Evolutionary conservation across 805 yeast species (phyloP).

Genomic region (Teunomyces panamensis): DNA sequence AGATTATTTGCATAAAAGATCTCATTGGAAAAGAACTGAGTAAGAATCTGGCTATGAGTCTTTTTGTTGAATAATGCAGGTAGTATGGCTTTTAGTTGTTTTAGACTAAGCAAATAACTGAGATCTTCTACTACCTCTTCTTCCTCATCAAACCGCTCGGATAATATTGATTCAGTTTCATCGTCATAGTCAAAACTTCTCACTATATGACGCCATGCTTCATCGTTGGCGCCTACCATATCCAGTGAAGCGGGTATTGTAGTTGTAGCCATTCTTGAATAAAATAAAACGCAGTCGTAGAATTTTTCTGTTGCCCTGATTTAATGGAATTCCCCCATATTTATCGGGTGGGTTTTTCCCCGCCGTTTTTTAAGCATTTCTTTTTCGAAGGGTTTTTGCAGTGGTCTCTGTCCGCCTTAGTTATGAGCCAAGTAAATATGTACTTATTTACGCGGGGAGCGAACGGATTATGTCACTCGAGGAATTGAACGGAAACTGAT

Average conservation of each 20-base stretch:
- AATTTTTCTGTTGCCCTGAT: not conserved
- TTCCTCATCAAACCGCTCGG: not conserved
- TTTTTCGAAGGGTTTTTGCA: not conserved
- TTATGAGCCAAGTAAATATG: not conserved
- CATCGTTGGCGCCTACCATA: not conserved
- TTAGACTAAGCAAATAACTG: not conserved
- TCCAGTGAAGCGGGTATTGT: not conserved
- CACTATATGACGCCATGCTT: not conserved
- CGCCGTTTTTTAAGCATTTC: not conserved
- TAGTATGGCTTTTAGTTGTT: slow-evolving; percentile 4
- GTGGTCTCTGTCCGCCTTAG: not conserved
- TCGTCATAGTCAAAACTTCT: not conserved
- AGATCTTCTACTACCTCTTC: not conserved
- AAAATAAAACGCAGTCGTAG: not conserved
- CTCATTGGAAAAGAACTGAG: slow-evolving; percentile 14
- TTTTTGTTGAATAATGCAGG: slow-evolving; percentile 6
- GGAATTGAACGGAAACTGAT: no score
- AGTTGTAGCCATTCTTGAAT: not conserved
- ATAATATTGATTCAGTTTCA: slow-evolving; percentile 1
- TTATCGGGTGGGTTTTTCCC: not conserved
- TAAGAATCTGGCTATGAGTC: not conserved
- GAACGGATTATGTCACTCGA: not conserved
- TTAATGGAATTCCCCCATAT: not conserved
- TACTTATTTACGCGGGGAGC: not conserved
- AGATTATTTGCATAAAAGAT: slow-evolving; percentile 13